Base-by-base conservation (phyloP, 805 yeast genomes). In the Saccharomycopsis babjevae region DNA sequence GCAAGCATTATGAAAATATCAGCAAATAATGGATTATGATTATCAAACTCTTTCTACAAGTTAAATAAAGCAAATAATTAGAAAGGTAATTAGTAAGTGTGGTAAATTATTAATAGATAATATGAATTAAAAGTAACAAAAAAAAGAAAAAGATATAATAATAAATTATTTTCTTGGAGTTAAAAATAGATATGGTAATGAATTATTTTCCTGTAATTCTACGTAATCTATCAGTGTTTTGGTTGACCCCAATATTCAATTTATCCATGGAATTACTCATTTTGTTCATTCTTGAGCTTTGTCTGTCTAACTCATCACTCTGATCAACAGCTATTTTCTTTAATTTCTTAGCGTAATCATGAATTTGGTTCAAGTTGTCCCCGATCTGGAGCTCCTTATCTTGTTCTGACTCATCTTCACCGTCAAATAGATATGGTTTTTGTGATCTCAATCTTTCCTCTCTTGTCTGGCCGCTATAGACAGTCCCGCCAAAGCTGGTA, bases 351-450 rank as follows among this genome's bases (percentile, higher is more conserved):
- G 96, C 82, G 62, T 86, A 81, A 50, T 78, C 79, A 13, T 82
- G 80, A 57, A 94, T 87, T 70, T 86, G 89, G 67, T 88, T 92
- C 72, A 93, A 76, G 68, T 94, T 94, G 65, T 81, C 75, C 59
- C 91, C 92, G 66, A 91, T 83, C 72, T 92, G 97, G 64, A 86
- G 82, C 70, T 93, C 98, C 82, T 90, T 82, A 66, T 85, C 94
- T 68, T 91, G 96, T 72, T 94, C 98, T 71, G 93, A 97, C 57
- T 84, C 84, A 72, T 93, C 97, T 57, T 87, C 88, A 69, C 90
- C 97, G 30, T 61, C 65, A 67, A 89, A 88, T 68, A 88, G 89
- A 73, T 86, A 91, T 65, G 83, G 76, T 61, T 82, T 76, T 1
- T 96, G 87, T 43, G 83, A 84, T 18, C 77, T 68, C 57, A 73